Evolutionary conservation across 1,284 basidiomycete genomes (phyloP), one percentile per base, ranked within the genome.

Genomic region (Ustilago nuda): DNA sequence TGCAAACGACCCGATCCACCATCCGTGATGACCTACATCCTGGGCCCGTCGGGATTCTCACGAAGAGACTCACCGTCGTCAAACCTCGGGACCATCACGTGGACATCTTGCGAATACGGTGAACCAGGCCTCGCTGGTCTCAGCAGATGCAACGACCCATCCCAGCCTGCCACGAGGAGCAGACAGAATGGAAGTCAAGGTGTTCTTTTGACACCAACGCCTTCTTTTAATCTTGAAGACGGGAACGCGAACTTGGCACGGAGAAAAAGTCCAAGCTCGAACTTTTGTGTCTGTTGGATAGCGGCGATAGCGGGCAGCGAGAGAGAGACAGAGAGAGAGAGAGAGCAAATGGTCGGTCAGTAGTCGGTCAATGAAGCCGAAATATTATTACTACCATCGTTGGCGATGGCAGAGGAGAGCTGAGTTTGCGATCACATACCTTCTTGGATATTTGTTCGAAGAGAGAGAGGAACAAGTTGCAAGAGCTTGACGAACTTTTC

Each of bases 211-310:
- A 36, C 41, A 53, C 66, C 70, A 63, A 68, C 60, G 58, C 59
- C 61, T 69, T 60, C 70, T 68, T 39, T 61, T 70, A 51, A 51
- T 78, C 76, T 78, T 76, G 76, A 76, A 78, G 76, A 78, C 76
- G 76, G 76, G 76, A 78, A 78, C 76, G 76, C 76, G 76, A 78
- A 68, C 72, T 72, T 74, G 72, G 76, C 76, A 78, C 72, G 68
- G 76, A 66, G 69, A 64, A 64, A 65, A 64, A 62, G 71, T 75
- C 76, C 68, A 78, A 74, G 72, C 65, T 71, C 76, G 76, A 78
- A 76, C 72, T 78, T 78, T 78, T 76, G 61, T 78, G 76, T 78
- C 76, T 78, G 64, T 62, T 39, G 45, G 15, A 45, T 35, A 15
- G 37, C 3, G 36, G 2, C 8, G n/a, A 41, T 8, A 13, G n/a